phyloP scores from a whole-genome alignment of 169 alveolate genomes.

The Blepharisma undulans region DNA sequence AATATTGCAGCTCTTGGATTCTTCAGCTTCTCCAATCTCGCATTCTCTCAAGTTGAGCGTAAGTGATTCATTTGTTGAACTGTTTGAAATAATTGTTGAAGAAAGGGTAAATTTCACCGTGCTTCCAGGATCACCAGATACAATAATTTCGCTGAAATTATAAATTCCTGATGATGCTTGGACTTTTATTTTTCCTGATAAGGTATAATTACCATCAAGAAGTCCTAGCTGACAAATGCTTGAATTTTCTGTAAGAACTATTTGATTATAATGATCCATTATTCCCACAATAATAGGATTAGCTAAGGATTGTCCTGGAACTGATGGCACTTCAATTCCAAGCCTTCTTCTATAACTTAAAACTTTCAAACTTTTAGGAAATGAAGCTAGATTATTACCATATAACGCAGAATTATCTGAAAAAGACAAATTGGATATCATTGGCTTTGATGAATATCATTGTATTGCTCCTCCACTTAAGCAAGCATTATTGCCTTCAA shows the following conservation, averaged over 20 bases:
- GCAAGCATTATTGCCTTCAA: not conserved
- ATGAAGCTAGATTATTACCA: slow-evolving; percentile 7
- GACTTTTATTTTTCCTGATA: not conserved
- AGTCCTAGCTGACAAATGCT: not conserved
- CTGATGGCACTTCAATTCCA: too few species aligned
- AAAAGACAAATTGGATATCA: too few species aligned
- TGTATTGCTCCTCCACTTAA: not conserved
- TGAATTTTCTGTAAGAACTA: slow-evolving; percentile 1
- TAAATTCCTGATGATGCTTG: not conserved
- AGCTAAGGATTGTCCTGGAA: not conserved
- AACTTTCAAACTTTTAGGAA: not conserved
- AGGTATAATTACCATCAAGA: not conserved
- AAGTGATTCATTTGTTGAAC: not conserved
- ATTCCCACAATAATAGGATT: not conserved
- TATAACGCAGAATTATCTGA: too few species aligned
- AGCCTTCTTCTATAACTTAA: not conserved
- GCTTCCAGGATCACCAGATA: not conserved
- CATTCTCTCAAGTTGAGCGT: not conserved
- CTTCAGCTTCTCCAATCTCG: not conserved
- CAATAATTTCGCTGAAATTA: not conserved
- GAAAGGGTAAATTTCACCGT: not conserved
- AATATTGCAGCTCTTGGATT: not conserved
- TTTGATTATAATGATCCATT: not conserved
- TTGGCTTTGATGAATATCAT: too few species aligned
- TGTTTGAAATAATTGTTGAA: not conserved